Evolutionary conservation across 106 monocot species (phyloP).

Genomic region (Iris macrosiphon): DNA sequence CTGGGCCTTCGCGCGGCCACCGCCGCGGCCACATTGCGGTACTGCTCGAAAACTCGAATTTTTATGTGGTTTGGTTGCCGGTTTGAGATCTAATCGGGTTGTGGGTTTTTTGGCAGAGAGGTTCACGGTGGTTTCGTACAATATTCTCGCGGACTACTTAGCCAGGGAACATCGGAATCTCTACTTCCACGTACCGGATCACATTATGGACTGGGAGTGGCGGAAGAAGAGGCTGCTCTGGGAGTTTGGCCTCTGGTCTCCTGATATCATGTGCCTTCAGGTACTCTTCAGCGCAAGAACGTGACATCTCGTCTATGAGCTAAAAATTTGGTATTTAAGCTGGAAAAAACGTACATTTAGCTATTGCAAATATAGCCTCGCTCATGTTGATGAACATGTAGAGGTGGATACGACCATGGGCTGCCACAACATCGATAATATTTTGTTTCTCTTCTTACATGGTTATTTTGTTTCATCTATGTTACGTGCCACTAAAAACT

Average conservation of each 20-base stretch:
- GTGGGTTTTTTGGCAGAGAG: conserved; percentile 61
- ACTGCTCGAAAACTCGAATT: background rate
- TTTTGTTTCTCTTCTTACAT: no score
- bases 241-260: conserved; percentile 86
- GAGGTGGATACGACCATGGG: no score
- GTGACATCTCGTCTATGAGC: no score
- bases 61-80: background rate
- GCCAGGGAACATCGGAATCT: conserved; percentile 71
- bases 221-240: conserved; percentile 66
- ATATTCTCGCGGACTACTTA: conserved; percentile 95
- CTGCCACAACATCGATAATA: no score
- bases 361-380: no score
- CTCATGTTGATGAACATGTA: no score
- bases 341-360: no score
- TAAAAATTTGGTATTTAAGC: no score
- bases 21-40: conserved; percentile 57
- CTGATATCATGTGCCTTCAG: conserved; percentile 98
- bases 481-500: no score
- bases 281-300: conserved; percentile 28
- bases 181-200: conserved; percentile 68
- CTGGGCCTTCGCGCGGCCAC: conserved; percentile 36
- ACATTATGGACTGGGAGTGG: conserved; percentile 87
- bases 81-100: background rate
- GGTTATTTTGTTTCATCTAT: no score
- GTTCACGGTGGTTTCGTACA: conserved; percentile 82